Percentiles rank a stretch among this genome's conserved stretches.
phyloP scores from a whole-genome alignment of 805 yeast genomes.

The Wickerhamiella spandovensis region DNA sequence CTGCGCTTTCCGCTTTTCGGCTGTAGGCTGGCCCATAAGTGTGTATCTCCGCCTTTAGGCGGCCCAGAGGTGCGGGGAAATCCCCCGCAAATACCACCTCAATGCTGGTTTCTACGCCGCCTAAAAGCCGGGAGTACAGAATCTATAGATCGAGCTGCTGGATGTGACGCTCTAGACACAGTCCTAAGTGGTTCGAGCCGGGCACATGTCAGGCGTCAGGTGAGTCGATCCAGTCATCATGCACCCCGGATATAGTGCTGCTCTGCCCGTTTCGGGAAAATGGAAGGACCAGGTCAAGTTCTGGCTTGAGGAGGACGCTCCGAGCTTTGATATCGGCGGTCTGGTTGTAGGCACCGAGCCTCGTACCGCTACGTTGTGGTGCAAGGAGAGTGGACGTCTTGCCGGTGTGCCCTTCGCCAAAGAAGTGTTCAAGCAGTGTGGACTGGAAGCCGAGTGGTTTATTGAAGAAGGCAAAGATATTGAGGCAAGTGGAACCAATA shows the following conservation, averaged over 20 bases:
- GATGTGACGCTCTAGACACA: no score
- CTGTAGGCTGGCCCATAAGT: no score
- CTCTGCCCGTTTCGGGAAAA: conserved; percentile 56
- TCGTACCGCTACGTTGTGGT: conserved; percentile 63
- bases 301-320: conserved; percentile 80
- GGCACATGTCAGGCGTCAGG: no score
- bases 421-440: conserved; percentile 71
- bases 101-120: no score
- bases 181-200: no score
- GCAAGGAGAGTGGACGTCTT: conserved; percentile 68
- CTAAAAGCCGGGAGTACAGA: no score
- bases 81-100: no score
- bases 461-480: conserved; percentile 53
- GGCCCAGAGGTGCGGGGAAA: no score
- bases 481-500: conserved; percentile 30
- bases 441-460: conserved; percentile 58
- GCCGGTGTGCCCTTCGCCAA: conserved; percentile 83
- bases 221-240: background rate
- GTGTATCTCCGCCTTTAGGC: no score
- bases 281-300: conserved; percentile 72
- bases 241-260: conserved; percentile 6
- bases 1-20: no score
- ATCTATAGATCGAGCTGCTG: no score
- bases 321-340: conserved; percentile 90
- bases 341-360: conserved; percentile 73